These are phyloP conservation scores for Vigna mungo DNA, from an alignment of 306 rosid genomes.

Conservation along the genomic window DNA sequence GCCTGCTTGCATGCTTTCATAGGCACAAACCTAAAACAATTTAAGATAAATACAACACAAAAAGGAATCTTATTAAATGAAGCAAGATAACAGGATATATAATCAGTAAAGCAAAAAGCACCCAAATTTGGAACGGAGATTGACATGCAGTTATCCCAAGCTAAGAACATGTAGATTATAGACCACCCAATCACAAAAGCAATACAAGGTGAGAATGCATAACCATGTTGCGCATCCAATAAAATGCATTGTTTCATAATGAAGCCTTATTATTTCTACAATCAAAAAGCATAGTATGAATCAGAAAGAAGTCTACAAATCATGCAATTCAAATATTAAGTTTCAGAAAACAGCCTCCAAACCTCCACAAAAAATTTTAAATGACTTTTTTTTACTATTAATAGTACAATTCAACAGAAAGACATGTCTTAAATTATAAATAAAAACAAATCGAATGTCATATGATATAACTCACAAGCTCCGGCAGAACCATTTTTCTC, in stretches of 20 bases:
- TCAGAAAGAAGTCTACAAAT: slow-evolving; percentile 13
- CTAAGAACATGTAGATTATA: slow-evolving; percentile 12
- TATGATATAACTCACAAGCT: slow-evolving; percentile 73
- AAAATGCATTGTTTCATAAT: background rate
- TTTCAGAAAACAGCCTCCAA: slow-evolving; percentile 14
- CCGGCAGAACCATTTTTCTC: slow-evolving; percentile 91
- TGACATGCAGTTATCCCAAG: slow-evolving; percentile 16
- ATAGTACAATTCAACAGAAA: slow-evolving; percentile 30
- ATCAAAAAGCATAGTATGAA: slow-evolving; percentile 19
- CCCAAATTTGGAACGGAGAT: slow-evolving; percentile 18
- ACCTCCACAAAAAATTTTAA: slow-evolving; percentile 8
- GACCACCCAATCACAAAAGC: slow-evolving; percentile 18
- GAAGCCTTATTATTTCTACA: slow-evolving; percentile 20
- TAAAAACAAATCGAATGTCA: slow-evolving; percentile 30
- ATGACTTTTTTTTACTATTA: slow-evolving; percentile 27
- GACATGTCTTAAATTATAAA: slow-evolving; percentile 26
- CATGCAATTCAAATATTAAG: background rate
- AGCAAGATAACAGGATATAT: background rate
- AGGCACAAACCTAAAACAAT: slow-evolving; percentile 79
- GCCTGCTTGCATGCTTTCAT: slow-evolving; percentile 99
- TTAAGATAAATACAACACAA: slow-evolving; percentile 15
- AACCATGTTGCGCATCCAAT: slow-evolving; percentile 4
- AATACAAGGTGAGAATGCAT: background rate
- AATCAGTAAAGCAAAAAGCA: background rate
- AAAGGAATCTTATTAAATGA: slow-evolving; percentile 27